Base-by-base conservation (phyloP, 202 grass and related monocot species). In the Setaria viridis region DNA sequence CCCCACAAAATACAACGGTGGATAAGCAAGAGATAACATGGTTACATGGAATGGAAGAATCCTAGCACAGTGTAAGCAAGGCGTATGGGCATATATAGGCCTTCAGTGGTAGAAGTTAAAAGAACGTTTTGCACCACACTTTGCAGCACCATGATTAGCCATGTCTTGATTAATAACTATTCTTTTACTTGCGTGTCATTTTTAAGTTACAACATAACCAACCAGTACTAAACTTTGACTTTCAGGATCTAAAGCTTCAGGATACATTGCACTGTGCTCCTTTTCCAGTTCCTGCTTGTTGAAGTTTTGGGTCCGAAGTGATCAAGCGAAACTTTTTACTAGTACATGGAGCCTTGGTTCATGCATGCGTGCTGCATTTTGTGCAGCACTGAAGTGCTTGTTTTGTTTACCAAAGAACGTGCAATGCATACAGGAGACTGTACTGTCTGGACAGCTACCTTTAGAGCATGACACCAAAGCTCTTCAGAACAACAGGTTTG, bases 401-500 rank as follows among this genome's bases (percentile, higher is more conserved):
- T 11, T 63, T 62, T 88, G 55, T 77, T 21, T 76, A 29, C 8
- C n/a, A 39, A 69, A 71, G 45, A 86, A 79, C 57, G 63, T 86
- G 76, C 56, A 63, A 4, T 71, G 42, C 63, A 82, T 42, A 76
- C 63, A 60, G 14, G 42, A 62, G 51, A 63, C 37, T 85, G 74
- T 72, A 79, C 59, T 39, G 41, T 80, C 48, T 25, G 30, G 73
- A 84, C 1, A 80, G 21, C 58, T 39, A 49, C 42, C 16, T 66
- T 37, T 57, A 59, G 34, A 78, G 56, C 33, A 86, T 81, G 77
- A 37, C 77, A 46, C 67, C 17, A 58, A 5, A 15, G 43, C 67
- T 70, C 83, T 70, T 69, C 41, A 72, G 55, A 83, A 69, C 43
- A 80, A 63, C 11, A 70, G 46, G 83, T 86, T 69, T 86, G 72